phyloP scores from a whole-genome alignment of 768 basidiomycete genomes.

The Pleurotus ostreatus region DNA sequence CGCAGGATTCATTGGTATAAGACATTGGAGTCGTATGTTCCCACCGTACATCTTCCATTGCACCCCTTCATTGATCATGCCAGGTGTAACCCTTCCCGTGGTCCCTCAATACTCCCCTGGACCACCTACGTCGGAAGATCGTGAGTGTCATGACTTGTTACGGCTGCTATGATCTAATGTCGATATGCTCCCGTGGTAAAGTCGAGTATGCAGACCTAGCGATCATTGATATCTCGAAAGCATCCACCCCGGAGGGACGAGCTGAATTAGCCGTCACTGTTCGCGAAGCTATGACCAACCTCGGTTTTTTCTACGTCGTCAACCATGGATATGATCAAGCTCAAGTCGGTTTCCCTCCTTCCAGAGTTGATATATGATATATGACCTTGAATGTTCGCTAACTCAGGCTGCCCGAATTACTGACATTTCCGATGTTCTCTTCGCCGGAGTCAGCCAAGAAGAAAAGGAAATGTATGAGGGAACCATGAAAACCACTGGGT shows the following conservation, averaged over 20 bases:
- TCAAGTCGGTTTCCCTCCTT: conserved; percentile 24
- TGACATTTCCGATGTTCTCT: conserved; percentile 44
- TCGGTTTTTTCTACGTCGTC: conserved; percentile 47
- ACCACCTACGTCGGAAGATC: conserved; percentile 26
- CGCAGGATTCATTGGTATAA: too few relatives aligned
- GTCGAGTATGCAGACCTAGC: conserved; percentile 45
- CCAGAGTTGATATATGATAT: background rate
- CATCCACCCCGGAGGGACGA: conserved; percentile 32
- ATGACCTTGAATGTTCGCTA: background rate
- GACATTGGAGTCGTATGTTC: too few relatives aligned
- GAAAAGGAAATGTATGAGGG: conserved; percentile 41
- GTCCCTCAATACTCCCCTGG: conserved; percentile 33
- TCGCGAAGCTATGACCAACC: conserved; percentile 37
- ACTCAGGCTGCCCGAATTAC: conserved; percentile 42
- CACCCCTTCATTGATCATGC: conserved; percentile 17
- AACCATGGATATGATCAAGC: conserved; percentile 39
- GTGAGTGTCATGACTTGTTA: conserved; percentile 21
- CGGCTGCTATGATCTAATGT: background rate
- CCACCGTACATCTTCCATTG: too few relatives aligned
- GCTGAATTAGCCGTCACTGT: conserved; percentile 33
- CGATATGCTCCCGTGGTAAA: conserved; percentile 2
- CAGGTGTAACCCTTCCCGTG: conserved; percentile 25
- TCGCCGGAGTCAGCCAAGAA: conserved; percentile 32
- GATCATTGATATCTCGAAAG: conserved; percentile 46
- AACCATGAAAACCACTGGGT: conserved; percentile 36